Evolutionary conservation across 2,329 filamentous ascomycete species (phyloP), one percentile per base, ranked within the genome.

Genomic region (Alternaria triticina): DNA sequence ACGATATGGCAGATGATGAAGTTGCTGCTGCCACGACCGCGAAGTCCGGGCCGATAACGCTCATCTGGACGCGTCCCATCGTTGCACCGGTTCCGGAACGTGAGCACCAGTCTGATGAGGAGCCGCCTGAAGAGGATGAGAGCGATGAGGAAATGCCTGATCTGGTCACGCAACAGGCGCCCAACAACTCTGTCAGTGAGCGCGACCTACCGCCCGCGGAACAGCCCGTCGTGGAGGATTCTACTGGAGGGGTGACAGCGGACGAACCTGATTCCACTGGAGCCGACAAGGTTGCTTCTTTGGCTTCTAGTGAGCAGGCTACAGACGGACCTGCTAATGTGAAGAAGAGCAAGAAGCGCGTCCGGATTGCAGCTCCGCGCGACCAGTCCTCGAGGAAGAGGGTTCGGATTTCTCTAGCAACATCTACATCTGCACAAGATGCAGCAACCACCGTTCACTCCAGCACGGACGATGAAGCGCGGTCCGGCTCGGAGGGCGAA

Each of bases 281-380:
- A n/a, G 12, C 20, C 27, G 20, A 40, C 11, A 30, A 28, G 17
- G 22, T 43, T 17, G 27, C 5, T 45, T 11, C 46, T 17, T 17
- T 15, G 23, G n/a, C 10, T 17, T 59, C 30, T 15, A 15, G 12
- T 44, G 23, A 22, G 44, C 28, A 33, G 11, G 13, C 52, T 25
- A 23, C 20, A 20, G 46, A 52, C 5, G 11, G 40, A n/a, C 12
- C 54, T 23, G 33, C 20, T 49, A 9, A 30, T 44, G 40, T 25
- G 12, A 43, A 44, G 15, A 67, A 68, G 33, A 25, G 57, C 20
- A 71, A 57, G 46, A 75, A 76, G 50, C 72, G 72, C 30, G 69
- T 71, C 45, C 68, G 64, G 27, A 67, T 73, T 30, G 30, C 59
- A 6, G 67, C 70, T 23, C 64, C 69, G 15, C 20, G 17, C 9